Percentiles rank a stretch among this genome's conserved stretches.
phyloP scores from a whole-genome alignment of 2,329 filamentous ascomycete genomes.

The Elsinoe fawcettii region DNA sequence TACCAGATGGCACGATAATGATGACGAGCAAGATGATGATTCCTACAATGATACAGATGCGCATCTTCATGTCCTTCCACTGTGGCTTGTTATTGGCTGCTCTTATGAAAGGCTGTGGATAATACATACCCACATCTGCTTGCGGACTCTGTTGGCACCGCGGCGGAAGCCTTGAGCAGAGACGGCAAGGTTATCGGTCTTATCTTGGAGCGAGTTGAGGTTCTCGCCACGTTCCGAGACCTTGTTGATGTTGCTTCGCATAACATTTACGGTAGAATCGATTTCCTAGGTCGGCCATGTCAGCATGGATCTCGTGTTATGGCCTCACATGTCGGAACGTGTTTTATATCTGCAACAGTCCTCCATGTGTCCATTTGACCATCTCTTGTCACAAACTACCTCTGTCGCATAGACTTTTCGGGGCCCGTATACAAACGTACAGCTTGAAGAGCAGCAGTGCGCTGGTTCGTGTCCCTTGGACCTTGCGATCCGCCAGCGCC shows the following conservation, averaged over 20 bases:
- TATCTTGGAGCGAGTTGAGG: conserved; percentile 81
- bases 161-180: conserved; percentile 94
- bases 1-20: conserved; percentile 91
- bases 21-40: conserved; percentile 86
- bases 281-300: conserved; percentile 64
- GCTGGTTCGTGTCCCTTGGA: conserved; percentile 49
- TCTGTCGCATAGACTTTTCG: background rate
- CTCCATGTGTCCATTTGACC: background rate
- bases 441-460: conserved; percentile 70
- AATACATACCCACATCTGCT: conserved; percentile 62
- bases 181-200: conserved; percentile 85
- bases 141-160: conserved; percentile 87
- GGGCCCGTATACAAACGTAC: conserved; percentile 52
- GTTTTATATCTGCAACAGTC: background rate
- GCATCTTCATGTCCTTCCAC: conserved; percentile 99
- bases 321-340: background rate
- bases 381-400: background rate
- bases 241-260: conserved; percentile 97
- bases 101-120: background rate
- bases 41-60: conserved; percentile 86
- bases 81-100: background rate
- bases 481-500: conserved; percentile 39
- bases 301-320: background rate
- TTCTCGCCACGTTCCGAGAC: conserved; percentile 87
- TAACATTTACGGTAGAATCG: conserved; percentile 86